A percentile compares a stretch with the other conserved stretches of the same genome.
phyloP scores from a whole-genome alignment of 108 stramenopile genomes.

The Cyclotella kingstonii region DNA sequence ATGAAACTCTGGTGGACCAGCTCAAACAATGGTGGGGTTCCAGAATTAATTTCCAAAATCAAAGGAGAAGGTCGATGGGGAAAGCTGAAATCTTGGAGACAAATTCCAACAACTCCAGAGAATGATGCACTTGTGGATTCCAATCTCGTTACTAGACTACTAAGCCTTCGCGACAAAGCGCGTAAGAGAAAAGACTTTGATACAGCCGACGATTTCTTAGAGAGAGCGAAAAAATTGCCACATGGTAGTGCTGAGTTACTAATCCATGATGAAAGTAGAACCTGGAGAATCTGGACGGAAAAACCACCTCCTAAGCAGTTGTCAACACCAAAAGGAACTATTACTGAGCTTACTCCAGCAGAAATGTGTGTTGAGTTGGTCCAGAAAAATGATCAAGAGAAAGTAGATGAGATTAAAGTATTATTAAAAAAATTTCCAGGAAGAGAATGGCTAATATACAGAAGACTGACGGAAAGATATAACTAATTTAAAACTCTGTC shows the following conservation, averaged over 20 bases:
- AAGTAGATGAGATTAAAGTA: slow-evolving; percentile 59
- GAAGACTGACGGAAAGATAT: slow-evolving; percentile 67
- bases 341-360: slow-evolving; percentile 30
- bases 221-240: slow-evolving; percentile 64
- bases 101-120: slow-evolving; percentile 76
- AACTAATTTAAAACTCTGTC: too few relatives aligned
- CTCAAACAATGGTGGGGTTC: slow-evolving; percentile 61
- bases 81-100: slow-evolving; percentile 61
- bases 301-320: slow-evolving; percentile 43
- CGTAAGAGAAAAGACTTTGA: slow-evolving; percentile 75
- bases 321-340: slow-evolving; percentile 16
- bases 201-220: slow-evolving; percentile 68
- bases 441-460: slow-evolving; percentile 69
- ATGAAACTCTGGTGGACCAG: slow-evolving; percentile 82
- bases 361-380: slow-evolving; percentile 68
- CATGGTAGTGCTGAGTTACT: slow-evolving; percentile 63
- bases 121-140: slow-evolving; percentile 78
- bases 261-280: slow-evolving; percentile 81
- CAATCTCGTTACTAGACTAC: slow-evolving; percentile 58
- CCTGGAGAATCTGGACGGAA: slow-evolving; percentile 83
- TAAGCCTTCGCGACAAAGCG: slow-evolving; percentile 75
- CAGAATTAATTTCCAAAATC: slow-evolving; percentile 54
- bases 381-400: slow-evolving; percentile 62
- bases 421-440: slow-evolving; percentile 71
- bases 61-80: slow-evolving; percentile 86